Base-by-base conservation (phyloP, 305 asterid species). In the Rubia peregrina region DNA sequence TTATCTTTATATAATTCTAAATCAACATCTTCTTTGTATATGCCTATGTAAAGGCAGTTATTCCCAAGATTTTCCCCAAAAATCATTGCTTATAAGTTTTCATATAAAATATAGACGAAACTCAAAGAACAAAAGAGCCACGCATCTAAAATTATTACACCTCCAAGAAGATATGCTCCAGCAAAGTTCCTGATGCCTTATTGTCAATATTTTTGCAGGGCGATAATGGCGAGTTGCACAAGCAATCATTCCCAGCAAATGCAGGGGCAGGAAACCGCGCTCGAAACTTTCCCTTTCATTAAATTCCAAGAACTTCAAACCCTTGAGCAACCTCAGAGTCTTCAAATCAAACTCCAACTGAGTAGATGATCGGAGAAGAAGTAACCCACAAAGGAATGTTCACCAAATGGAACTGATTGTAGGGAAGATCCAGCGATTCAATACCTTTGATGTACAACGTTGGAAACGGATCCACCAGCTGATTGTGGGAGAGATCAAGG, bases 211-310 rank as follows among this genome's bases (percentile, higher is more conserved):
- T 33, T 77, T 82, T 91, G 82, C 98, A 92, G 7, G 79, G 67
- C 0, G 91, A 81, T 77, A 92, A 72, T 12, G 98, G 98, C 49
- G 90, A 59, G 13, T 97, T 97, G 41, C 97, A 92, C 46, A 92
- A 80, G 55, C 97, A 90, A 66, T 79, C 85, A 67, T 92, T 92
- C 56, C 96, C 95, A 14, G 73, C 75, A 62, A 90, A 92, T 0
- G 87, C 83, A 46, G 80, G 77, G 0, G 84, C 89, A 17, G 91
- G 73, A 71, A 59, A 87, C 78, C 0, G 82, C 84, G 55, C 73
- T 78, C 0, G 95, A 90, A 75, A 92, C 97, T 70, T 86, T 85
- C 12, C 98, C 97, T 22, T 41, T 72, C 67, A 88, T 78, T 82
- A 80, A 64, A 75, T 92, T 92, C 90, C 91, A 92, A 65, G 3